phyloP scores from a whole-genome alignment of 768 basidiomycete genomes.

The Filobasidium wieringae region DNA sequence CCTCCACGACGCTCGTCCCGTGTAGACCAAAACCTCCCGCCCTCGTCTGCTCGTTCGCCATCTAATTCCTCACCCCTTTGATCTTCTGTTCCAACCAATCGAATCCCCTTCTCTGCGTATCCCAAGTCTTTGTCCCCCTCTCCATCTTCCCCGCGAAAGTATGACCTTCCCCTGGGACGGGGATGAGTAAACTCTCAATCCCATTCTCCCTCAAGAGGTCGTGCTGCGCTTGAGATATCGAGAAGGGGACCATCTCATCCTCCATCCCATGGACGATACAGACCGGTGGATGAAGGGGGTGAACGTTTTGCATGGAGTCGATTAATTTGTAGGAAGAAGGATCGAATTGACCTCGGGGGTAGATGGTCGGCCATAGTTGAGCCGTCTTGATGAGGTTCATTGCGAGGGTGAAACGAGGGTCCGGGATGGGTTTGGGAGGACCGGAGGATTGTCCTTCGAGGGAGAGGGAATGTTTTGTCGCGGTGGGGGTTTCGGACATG shows the following conservation, averaged over 20 bases:
- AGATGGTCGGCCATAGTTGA: not conserved
- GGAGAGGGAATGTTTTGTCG: not conserved
- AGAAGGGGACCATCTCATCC: not conserved
- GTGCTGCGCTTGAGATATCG: not conserved
- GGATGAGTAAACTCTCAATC: not conserved
- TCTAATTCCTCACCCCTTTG: too few relatives aligned
- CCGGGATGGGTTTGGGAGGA: not conserved
- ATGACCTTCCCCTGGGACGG: not conserved
- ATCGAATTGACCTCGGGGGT: not conserved
- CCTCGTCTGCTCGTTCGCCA: too few relatives aligned
- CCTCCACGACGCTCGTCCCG: too few relatives aligned
- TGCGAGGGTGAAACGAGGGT: not conserved
- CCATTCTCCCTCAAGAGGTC: not conserved
- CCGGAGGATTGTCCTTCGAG: not conserved
- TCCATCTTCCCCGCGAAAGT: not conserved
- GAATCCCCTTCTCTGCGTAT: not conserved
- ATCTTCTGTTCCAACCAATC: not conserved
- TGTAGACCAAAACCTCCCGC: too few relatives aligned
- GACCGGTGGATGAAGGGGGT: not conserved
- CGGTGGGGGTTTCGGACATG: not conserved
- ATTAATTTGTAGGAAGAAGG: not conserved
- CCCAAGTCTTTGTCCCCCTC: not conserved
- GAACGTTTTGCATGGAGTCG: not conserved
- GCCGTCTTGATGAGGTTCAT: conserved; percentile 1
- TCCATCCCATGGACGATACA: not conserved